Evolutionary conservation across 2,329 filamentous ascomycete species (phyloP), one percentile per base, ranked within the genome.

Genomic region (Colletotrichum liriopes): DNA sequence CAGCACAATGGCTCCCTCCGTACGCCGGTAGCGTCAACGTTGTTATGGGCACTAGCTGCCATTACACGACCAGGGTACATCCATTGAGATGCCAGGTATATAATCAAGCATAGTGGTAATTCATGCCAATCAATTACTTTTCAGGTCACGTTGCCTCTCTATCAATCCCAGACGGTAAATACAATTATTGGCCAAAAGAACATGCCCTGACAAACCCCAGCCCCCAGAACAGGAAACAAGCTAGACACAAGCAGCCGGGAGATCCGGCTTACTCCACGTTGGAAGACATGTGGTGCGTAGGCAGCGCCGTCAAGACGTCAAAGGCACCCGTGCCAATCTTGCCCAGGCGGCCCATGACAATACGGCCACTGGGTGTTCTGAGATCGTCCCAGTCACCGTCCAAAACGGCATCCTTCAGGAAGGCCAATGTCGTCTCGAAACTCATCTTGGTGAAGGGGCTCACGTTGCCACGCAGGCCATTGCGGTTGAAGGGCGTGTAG

Each of bases 391-490:
- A 94, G 82, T 98, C 96, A 61, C 94, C 92, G 78, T 97, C 94
- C 70, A 97, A 86, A 35, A 98, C 93, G 1, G 96, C 95, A 79
- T 98, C 96, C 82, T 93, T 95, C 78, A 99, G 87, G 86, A 98
- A 98, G 0, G 93, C 92, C 49, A 98, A 89, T 2, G 96, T 99
- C 5, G 96, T 99, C 88, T 99, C 96, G 84, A 98, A 99, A 82
- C 94, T 97, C 96, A 98, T 98, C 88, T 98, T 98, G 84, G 96
- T 96, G 77, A 99, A 96, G 0, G 96, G 95, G 76, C 92, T 95
- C 37, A 96, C 92, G 78, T 94, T 95, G 75, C 93, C 92, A 79
- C 91, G 92, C 73, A 99, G 86, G 1, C 96, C 96, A 79, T 94
- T 97, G 60, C 96, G 93, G 83, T 94, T 98, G 85, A 99, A 99